These are phyloP conservation scores for Exsudoporus frostii DNA, from an alignment of 768 basidiomycete species.

Conservation along the genomic window DNA sequence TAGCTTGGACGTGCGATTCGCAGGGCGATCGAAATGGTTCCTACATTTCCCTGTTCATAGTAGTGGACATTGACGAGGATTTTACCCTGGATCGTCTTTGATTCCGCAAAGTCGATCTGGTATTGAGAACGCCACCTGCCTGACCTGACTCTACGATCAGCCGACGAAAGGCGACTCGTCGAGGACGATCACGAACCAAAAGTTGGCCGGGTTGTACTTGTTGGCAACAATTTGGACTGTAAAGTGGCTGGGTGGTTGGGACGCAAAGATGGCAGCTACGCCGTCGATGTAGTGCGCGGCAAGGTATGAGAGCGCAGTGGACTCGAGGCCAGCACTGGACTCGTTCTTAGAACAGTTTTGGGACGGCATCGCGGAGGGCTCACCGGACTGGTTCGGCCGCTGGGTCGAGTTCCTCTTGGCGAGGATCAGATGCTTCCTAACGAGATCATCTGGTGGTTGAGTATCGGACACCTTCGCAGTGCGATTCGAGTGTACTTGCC, in stretches of 20 bases:
- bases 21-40: conserved; percentile 16
- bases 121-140: conserved; percentile 95
- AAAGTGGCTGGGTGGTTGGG: conserved; percentile 46
- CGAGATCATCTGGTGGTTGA: background rate
- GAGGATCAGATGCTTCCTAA: conserved; percentile 77
- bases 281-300: conserved; percentile 82
- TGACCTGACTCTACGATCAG: conserved; percentile 53
- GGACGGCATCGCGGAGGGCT: conserved; percentile 8
- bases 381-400: conserved; percentile 79
- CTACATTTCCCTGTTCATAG: conserved; percentile 94
- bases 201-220: conserved; percentile 92
- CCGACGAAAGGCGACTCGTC: background rate
- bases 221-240: conserved; percentile 88
- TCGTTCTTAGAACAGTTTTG: background rate
- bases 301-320: conserved; percentile 64
- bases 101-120: conserved; percentile 56
- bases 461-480: background rate
- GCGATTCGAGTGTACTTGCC: conserved; percentile 43
- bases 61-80: conserved; percentile 90
- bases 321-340: conserved; percentile 66
- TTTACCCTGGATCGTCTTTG: conserved; percentile 62
- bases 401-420: conserved; percentile 55
- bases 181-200: conserved; percentile 55
- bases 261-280: conserved; percentile 68
- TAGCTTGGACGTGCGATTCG: background rate